Percentiles rank a stretch among this genome's conserved stretches.
phyloP scores from a whole-genome alignment of 179 eudicot species.

The Camellia oleifera region DNA sequence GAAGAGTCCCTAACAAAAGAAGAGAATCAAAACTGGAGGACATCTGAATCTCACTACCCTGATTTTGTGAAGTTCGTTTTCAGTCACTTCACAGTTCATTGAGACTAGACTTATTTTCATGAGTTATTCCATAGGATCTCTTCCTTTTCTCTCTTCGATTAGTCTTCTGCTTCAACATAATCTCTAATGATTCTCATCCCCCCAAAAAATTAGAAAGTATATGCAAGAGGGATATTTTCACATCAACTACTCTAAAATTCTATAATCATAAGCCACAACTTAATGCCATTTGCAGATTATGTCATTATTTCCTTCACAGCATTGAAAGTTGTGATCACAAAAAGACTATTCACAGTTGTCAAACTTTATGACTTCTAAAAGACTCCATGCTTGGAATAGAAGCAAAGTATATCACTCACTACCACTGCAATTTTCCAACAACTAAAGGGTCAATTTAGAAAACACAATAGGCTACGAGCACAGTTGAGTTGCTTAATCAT shows the following conservation, averaged over 20 bases:
- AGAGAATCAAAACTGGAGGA: too few relatives aligned
- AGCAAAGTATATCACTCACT: neutral
- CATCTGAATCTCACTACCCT: too few relatives aligned
- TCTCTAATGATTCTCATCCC: neutral
- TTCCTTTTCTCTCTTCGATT: neutral
- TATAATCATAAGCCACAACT: neutral
- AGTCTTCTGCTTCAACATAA: neutral
- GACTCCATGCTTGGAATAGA: neutral
- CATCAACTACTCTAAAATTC: neutral
- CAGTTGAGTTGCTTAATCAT: neutral
- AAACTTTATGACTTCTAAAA: neutral
- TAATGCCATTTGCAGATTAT: neutral
- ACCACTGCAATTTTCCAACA: neutral
- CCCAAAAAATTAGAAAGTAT: neutral
- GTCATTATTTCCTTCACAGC: neutral
- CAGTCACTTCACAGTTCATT: too few relatives aligned
- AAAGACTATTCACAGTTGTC: neutral
- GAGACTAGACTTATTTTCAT: too few relatives aligned
- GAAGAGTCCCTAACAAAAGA: too few relatives aligned
- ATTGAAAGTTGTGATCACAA: neutral
- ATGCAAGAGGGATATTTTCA: neutral
- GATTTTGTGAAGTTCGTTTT: too few relatives aligned
- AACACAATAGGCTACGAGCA: neutral
- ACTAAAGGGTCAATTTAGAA: constrained; percentile 1
- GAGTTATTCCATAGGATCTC: neutral